Base-by-base conservation (phyloP, 1,139 yeast species). In the Yarrowia galli region DNA sequence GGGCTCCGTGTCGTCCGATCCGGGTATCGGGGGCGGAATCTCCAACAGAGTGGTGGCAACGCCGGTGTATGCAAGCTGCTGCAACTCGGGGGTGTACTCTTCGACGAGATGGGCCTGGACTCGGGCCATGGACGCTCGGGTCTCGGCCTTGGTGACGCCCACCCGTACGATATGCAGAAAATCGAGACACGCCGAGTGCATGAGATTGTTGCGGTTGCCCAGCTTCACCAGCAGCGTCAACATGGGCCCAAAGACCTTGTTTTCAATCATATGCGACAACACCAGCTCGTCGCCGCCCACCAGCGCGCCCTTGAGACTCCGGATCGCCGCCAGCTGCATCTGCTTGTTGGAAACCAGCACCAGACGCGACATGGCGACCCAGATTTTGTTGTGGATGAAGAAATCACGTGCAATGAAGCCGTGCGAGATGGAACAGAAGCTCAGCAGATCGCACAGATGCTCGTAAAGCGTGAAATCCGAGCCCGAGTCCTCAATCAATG, bases 161-260 rank as follows among this genome's bases (percentile, higher is more conserved):
- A 74, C 77, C 9, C 83, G 75, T 2, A 91, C 77, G 3, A 83
- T 77, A 71, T 87, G 89, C 67, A 92, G 79, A 51, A 93, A 80
- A 73, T 90, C 95, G 67, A 92, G 80, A 71, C 96, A 85, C 3
- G 96, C 84, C 0, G 97, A 91, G 74, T 87, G 90, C 2, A 91
- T 84, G 70, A 93, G 79, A 74, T 88, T 89, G 74, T 89, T 87
- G 58, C 79, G 79, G 48, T 82, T 79, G 23, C 84, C 81, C 58
- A 87, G 69, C 16, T 70, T 82, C 23, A 79, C 79, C 70, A 91
- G 81, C 68, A 87, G 79, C 0, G 76, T 76, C 71, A 90, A 83
- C 48, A 88, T 81, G 51, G 83, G 80, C 13, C 79, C 81, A 68
- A 89, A 80, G 2, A 89, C 77, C 68, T 86, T 82, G 68, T 85